phyloP scores from a whole-genome alignment of 352 stramenopile genomes.

The Globisporangium camurandrum region DNA sequence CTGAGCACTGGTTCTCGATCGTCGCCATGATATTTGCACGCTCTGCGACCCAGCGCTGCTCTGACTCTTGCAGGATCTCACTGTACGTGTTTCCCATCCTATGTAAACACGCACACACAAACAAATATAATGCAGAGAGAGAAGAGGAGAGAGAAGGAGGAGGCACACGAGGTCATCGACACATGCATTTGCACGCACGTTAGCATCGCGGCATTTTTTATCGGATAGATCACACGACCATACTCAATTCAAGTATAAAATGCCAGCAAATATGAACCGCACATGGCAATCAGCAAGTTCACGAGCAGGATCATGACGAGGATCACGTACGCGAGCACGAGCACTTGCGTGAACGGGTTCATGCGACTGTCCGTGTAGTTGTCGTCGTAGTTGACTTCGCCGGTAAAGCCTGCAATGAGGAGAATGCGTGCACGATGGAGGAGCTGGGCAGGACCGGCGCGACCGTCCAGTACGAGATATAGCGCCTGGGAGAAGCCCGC shows the following conservation, averaged over 20 bases:
- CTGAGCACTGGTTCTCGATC: conserved; percentile 40
- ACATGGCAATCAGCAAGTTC: conserved; percentile 64
- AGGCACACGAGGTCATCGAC: no score
- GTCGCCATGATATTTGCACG: conserved; percentile 59
- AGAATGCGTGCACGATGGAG: conserved; percentile 43
- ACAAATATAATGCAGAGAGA: no score
- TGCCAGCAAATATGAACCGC: no score
- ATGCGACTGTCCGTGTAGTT: conserved; percentile 38
- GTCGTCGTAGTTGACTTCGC: conserved; percentile 55
- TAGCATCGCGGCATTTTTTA: no score
- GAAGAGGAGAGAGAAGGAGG: no score
- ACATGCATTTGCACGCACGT: no score
- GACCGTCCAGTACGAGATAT: conserved; percentile 45
- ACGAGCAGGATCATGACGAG: conserved; percentile 61
- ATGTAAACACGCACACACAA: neutral
- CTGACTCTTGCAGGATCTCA: conserved; percentile 43
- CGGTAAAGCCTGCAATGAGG: conserved; percentile 46
- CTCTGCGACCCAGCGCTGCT: conserved; percentile 57
- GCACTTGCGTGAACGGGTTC: conserved; percentile 34
- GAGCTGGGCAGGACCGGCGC: conserved; percentile 18
- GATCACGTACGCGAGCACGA: conserved; percentile 55
- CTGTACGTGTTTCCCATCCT: conserved; percentile 69
- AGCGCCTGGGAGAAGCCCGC: conserved; percentile 44
- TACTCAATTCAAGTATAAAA: no score
- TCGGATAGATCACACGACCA: no score